Base-by-base conservation (phyloP, 345 rosid species). In the Ailanthus altissimus region DNA sequence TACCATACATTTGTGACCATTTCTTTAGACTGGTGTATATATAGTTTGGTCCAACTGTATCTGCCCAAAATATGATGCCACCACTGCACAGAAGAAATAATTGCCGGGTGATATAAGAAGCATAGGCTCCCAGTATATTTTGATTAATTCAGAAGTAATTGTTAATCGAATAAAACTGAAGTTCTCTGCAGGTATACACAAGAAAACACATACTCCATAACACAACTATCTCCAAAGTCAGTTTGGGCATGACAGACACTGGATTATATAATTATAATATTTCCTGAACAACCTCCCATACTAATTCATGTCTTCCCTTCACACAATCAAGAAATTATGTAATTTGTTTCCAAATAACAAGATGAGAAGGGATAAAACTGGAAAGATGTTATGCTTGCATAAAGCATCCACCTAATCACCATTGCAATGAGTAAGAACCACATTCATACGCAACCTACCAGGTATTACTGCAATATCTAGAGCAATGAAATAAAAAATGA, bases 31-130 rank as follows among this genome's bases (percentile, higher is more conserved):
- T 88, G 65, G 79, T 63, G 80, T 86, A 92, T 28, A 93, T 63
- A 79, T 89, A 90, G 64, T 84, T 83, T 0, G 95, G 78, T 50
- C 99, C 97, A 8, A 91, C 91, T 0, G 70, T 26, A 77, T 96
- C 98, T 1, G 93, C 99, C 98, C 99, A 93, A 67, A 93, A 96
- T n/a, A 96, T 78, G 38, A 96, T 68, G 71, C 98, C 98, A 8
- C 99, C 98, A 12, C 99, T 96, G 90, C 73, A 79, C 36, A 70
- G 18, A 76, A 76, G 45, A 68, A 51, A 57, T 9, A 47, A 23
- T 25, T 18, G 16, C 18, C 21, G 62, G 49, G 36, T 67, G 56
- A 71, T 72, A 56, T 20, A 20, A n/a, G 20, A 6, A 36, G 38
- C 14, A 0, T 13, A 50, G 5, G 28, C 49, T 5, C 21, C 60